Conservation (phyloP, 148 eudicot genomes). For the Drosera capensis region DNA sequence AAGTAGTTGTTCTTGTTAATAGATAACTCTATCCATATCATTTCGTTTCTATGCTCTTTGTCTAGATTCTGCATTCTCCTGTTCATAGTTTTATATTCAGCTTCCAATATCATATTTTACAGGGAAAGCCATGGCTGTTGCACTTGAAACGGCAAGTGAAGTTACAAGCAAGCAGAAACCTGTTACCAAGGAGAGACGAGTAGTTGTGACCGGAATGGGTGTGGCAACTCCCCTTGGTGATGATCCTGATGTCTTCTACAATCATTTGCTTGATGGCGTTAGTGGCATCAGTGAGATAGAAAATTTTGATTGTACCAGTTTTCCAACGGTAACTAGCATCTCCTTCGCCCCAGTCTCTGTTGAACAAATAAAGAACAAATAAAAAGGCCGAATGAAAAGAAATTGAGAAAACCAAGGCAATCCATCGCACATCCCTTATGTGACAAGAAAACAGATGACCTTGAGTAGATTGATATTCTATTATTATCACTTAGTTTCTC, state of each 20-base stretch:
- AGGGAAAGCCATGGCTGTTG: conserved; percentile 60
- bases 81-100: too few species aligned
- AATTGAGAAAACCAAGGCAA: too few species aligned
- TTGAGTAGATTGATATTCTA: not conserved
- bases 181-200: conserved; percentile 45
- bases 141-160: conserved; percentile 54
- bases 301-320: conserved; percentile 67
- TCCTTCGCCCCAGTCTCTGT: too few species aligned
- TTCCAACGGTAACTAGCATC: conserved; percentile 48
- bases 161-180: conserved; percentile 30
- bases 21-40: conserved; percentile 5
- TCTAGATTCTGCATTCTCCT: too few species aligned
- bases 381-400: too few species aligned
- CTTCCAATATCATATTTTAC: conserved; percentile 9
- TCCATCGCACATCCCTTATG: too few species aligned
- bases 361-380: too few species aligned
- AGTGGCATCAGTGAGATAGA: conserved; percentile 85
- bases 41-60: not conserved
- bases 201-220: conserved; percentile 94
- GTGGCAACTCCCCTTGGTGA: conserved; percentile 74
- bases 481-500: conserved; percentile 5
- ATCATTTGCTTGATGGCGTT: conserved; percentile 85
- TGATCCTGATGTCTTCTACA: conserved; percentile 64
- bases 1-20: too few species aligned
- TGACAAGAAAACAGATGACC: not conserved